phyloP scores from a whole-genome alignment of 2,329 filamentous ascomycete genomes.

The Ambrosiella beaveri region DNA sequence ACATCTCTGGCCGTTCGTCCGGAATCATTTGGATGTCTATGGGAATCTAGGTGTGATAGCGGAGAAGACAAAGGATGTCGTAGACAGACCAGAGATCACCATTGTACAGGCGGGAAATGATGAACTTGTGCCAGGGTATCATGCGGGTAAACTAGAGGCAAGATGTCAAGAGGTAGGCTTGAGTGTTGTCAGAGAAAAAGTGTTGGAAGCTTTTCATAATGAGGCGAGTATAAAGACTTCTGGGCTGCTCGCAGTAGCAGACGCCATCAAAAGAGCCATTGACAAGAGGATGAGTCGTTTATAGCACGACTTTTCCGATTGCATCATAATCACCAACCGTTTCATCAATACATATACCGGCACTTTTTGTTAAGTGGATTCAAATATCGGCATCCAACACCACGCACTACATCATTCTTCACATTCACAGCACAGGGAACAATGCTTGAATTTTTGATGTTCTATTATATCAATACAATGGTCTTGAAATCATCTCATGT shows the following conservation, averaged over 20 bases:
- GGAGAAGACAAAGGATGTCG: constrained; percentile 19
- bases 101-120: constrained; percentile 41
- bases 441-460: background rate
- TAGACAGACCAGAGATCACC: constrained; percentile 23
- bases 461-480: background rate
- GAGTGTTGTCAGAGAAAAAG: constrained; percentile 25
- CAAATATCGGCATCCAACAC: background rate
- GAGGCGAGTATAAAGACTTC: constrained; percentile 28
- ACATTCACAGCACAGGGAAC: background rate
- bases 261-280: background rate
- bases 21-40: constrained; percentile 42
- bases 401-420: background rate
- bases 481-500: background rate
- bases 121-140: constrained; percentile 38
- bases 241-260: constrained; percentile 26
- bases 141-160: constrained; percentile 28
- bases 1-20: constrained; percentile 56
- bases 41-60: constrained; percentile 26
- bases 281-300: background rate
- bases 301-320: too few relatives aligned
- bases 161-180: constrained; percentile 32
- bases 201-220: constrained; percentile 37
- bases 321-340: background rate
- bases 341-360: background rate
- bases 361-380: background rate